Evolutionary conservation across 2,329 filamentous ascomycete genomes (phyloP).

Genomic region (Paraphoma sp.): DNA sequence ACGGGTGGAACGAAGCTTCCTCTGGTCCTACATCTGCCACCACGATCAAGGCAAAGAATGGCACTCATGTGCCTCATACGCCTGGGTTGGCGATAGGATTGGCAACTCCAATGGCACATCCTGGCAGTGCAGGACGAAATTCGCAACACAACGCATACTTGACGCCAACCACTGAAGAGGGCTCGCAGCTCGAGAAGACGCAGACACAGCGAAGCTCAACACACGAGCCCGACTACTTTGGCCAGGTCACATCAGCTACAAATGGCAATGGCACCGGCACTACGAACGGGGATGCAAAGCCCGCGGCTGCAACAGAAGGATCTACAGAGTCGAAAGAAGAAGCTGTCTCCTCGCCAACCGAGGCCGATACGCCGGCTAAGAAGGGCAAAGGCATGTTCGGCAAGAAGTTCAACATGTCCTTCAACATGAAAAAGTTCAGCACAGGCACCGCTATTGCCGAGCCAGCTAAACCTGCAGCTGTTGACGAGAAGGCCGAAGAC

Average conservation of each 20-base stretch:
- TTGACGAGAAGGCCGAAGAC: slow-evolving; percentile 75
- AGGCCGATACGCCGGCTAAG: slow-evolving; percentile 49
- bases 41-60: slow-evolving; percentile 64
- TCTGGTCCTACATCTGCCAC: slow-evolving; percentile 56
- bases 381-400: slow-evolving; percentile 72
- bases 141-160: slow-evolving; percentile 45
- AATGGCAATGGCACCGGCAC: too few species aligned
- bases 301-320: slow-evolving; percentile 30
- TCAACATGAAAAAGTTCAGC: slow-evolving; percentile 83
- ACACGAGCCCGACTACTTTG: slow-evolving; percentile 79
- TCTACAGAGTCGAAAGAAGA: slow-evolving; percentile 39
- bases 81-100: slow-evolving; percentile 80
- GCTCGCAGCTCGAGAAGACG: slow-evolving; percentile 59
- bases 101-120: slow-evolving; percentile 66
- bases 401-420: slow-evolving; percentile 81
- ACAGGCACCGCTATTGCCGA: slow-evolving; percentile 65
- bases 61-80: slow-evolving; percentile 66
- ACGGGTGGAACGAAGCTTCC: slow-evolving; percentile 51
- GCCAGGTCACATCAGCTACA: slow-evolving; percentile 23
- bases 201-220: slow-evolving; percentile 61
- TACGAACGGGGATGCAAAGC: slow-evolving; percentile 33
- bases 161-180: slow-evolving; percentile 52
- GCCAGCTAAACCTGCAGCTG: slow-evolving; percentile 71
- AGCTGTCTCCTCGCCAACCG: slow-evolving; percentile 50
- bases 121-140: slow-evolving; percentile 46